phyloP scores from a whole-genome alignment of 2,329 filamentous ascomycete genomes.

The Mariannaea sp. region DNA sequence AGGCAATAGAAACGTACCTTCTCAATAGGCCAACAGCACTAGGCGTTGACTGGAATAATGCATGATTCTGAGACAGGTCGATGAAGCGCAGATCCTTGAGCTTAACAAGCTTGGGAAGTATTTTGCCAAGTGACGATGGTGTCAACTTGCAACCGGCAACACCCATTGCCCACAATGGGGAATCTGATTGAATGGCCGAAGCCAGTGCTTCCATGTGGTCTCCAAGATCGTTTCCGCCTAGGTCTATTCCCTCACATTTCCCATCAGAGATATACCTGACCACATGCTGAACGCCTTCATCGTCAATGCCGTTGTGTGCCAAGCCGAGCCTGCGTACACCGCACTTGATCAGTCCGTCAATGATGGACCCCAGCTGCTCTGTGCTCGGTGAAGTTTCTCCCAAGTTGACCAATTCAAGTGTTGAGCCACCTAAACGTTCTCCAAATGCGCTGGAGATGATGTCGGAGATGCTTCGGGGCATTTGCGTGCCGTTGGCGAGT shows the following conservation, averaged over 20 bases:
- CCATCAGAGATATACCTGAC: slow-evolving; percentile 75
- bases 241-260: slow-evolving; percentile 83
- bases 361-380: slow-evolving; percentile 72
- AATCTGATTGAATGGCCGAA: slow-evolving; percentile 55
- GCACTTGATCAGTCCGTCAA: slow-evolving; percentile 81
- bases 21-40: slow-evolving; percentile 76
- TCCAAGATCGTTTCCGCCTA: slow-evolving; percentile 79
- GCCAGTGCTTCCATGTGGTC: slow-evolving; percentile 60
- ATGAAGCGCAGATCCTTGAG: slow-evolving; percentile 82
- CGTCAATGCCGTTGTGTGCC: slow-evolving; percentile 78
- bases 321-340: slow-evolving; percentile 80
- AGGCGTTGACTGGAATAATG: slow-evolving; percentile 75
- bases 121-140: slow-evolving; percentile 70
- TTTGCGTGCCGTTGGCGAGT: slow-evolving; percentile 42
- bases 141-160: slow-evolving; percentile 84
- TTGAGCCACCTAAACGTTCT: slow-evolving; percentile 74
- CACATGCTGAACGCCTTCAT: slow-evolving; percentile 75
- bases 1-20: slow-evolving; percentile 56
- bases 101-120: slow-evolving; percentile 74
- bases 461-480: slow-evolving; percentile 51
- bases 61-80: slow-evolving; percentile 87
- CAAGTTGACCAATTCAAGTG: slow-evolving; percentile 81
- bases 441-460: slow-evolving; percentile 77
- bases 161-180: slow-evolving; percentile 78
- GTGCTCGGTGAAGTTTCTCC: slow-evolving; percentile 76